Evolutionary conservation across 345 rosid species (phyloP), one percentile per base, ranked within the genome.

Genomic region (Physaria fendleri): DNA sequence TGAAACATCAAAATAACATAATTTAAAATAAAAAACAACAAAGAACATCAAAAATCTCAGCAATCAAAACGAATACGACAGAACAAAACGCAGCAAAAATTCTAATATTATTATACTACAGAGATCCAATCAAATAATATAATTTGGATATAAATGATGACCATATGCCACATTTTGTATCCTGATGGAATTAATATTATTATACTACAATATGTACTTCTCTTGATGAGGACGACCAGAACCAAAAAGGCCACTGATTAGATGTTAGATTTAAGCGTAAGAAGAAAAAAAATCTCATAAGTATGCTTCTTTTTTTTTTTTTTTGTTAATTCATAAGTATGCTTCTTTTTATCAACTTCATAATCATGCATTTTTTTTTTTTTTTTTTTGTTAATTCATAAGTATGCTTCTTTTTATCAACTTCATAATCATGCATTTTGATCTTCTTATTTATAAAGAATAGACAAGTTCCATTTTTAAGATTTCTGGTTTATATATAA

Each of bases 251-350:
- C 2, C 42, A 22, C 10, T 16, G n/a, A 25, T 24, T 27, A 47
- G 18, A 35, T 61, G 35, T 34, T 46, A 47, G 43, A 45, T 57
- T 18, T 57, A 56, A 56, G n/a, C n/a, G n/a, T n/a, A n/a, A n/a
- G n/a, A n/a, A n/a, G n/a, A n/a, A n/a, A n/a, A n/a, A n/a, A n/a
- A n/a, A n/a, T n/a, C n/a, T 32, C 27, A 57, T 41, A 28, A 18
- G 12, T 41, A 28, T 29, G 28, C n/a, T 41, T 56, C 10, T 55
- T 14, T 5, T 12, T 25, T 40, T 17, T 17, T 3, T 1, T 15
- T 20, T 27, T n/a, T n/a, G n/a, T n/a, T n/a, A n/a, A n/a, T n/a
- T 32, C 27, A 57, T 41, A 28, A 18, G 12, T 41, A 28, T 29
- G 28, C n/a, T 41, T 56, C 10, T 55, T 14, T 13, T 40, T 41